Evolutionary conservation across 2,329 filamentous ascomycete genomes (phyloP).

Genomic region (Phyllachora maydis): DNA sequence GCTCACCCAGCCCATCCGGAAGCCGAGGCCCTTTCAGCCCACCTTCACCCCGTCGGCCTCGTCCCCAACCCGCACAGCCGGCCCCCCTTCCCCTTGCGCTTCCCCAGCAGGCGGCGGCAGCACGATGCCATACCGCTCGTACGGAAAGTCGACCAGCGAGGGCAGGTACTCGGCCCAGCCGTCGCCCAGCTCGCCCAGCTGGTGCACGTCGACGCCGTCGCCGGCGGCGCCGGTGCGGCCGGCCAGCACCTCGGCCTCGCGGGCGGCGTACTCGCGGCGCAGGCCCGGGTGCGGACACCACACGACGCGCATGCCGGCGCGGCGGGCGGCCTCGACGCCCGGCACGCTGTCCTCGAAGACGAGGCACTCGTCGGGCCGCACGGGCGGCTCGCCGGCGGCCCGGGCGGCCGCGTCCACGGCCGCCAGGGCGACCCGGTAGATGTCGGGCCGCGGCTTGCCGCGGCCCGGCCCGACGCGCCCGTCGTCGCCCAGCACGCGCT

Average conservation of each 20-base stretch:
- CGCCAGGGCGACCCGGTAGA: constrained; percentile 71
- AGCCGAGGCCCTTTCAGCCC: too few relatives aligned
- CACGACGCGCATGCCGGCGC: constrained; percentile 85
- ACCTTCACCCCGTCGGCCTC: constrained; percentile 4
- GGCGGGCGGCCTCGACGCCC: constrained; percentile 73
- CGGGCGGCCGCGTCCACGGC: constrained; percentile 64
- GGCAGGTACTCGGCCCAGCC: constrained; percentile 37
- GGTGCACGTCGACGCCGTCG: constrained; percentile 24
- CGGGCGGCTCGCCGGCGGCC: constrained; percentile 36
- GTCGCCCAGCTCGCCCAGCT: constrained; percentile 34
- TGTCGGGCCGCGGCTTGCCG: constrained; percentile 92
- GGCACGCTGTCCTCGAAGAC: constrained; percentile 94
- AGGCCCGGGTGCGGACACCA: constrained; percentile 80
- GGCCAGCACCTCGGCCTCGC: constrained; percentile 66
- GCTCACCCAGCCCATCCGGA: too few relatives aligned
- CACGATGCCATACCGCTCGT: constrained; percentile 36
- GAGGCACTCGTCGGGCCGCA: constrained; percentile 71
- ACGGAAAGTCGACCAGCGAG: constrained; percentile 32
- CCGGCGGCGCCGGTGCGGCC: constrained; percentile 54
- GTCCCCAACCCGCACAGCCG: constrained; percentile 18
- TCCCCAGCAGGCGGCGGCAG: constrained; percentile 17
- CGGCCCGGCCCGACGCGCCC: constrained; percentile 51
- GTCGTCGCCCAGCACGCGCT: constrained; percentile 74
- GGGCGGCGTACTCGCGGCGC: constrained; percentile 51
- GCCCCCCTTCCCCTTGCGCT: constrained; percentile 21